Evolutionary conservation across 495 filamentous ascomycete species (phyloP).

Genomic region (Aspergillus bridgeri): DNA sequence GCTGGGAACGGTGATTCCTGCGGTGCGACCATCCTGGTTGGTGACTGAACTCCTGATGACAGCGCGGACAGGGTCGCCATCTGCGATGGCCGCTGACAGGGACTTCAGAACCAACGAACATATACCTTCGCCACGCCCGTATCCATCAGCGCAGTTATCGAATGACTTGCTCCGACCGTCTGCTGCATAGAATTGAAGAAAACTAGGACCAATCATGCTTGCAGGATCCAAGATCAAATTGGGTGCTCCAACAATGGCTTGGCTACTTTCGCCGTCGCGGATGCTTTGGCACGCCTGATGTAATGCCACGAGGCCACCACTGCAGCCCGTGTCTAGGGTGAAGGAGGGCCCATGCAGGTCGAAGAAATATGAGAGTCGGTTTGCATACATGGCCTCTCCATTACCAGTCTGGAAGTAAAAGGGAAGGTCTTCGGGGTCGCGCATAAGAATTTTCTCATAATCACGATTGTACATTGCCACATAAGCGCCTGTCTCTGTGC

Average conservation of each 20-base stretch:
- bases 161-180: slow-evolving; percentile 35
- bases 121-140: slow-evolving; percentile 31
- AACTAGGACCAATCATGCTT: background rate
- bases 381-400: slow-evolving; percentile 34
- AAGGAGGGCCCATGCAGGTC: slow-evolving; percentile 37
- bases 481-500: slow-evolving; percentile 45
- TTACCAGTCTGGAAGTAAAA: slow-evolving; percentile 32
- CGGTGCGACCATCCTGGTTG: slow-evolving; percentile 44
- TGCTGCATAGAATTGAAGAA: slow-evolving; percentile 5
- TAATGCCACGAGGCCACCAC: slow-evolving; percentile 43
- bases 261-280: slow-evolving; percentile 32
- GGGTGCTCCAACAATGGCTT: slow-evolving; percentile 31
- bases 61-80: slow-evolving; percentile 39
- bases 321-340: slow-evolving; percentile 50
- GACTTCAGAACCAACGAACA: slow-evolving; percentile 39
- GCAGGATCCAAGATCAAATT: slow-evolving; percentile 31
- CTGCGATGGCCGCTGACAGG: slow-evolving; percentile 29
- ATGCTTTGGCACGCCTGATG: slow-evolving; percentile 46
- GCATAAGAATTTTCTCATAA: slow-evolving; percentile 26
- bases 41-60: slow-evolving; percentile 38
- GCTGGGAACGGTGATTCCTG: slow-evolving; percentile 56
- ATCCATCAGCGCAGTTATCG: slow-evolving; percentile 34
- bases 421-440: slow-evolving; percentile 26
- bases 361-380: slow-evolving; percentile 41
- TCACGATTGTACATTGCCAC: slow-evolving; percentile 33